Percentiles rank a stretch among this genome's conserved stretches.
These are phyloP conservation scores for Crinitomyces ghanaensis DNA, from an alignment of 805 yeast genomes.

Conservation along the genomic window DNA sequence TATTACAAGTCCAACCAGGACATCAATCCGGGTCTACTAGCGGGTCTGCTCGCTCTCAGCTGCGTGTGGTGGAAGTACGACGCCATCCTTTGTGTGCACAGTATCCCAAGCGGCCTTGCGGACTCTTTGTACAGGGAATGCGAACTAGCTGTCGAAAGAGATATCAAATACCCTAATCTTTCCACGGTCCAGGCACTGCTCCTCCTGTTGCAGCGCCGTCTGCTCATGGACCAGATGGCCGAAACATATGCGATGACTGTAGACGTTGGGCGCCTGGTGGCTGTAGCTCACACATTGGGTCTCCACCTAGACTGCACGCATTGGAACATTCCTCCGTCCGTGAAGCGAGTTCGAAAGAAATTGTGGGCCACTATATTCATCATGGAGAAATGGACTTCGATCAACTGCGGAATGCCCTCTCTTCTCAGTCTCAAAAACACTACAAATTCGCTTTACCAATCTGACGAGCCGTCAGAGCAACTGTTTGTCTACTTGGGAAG, in stretches of 20 bases:
- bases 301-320: slow-evolving; percentile 25
- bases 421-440: slow-evolving; percentile 14
- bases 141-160: slow-evolving; percentile 20
- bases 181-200: slow-evolving; percentile 25
- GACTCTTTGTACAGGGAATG: slow-evolving; percentile 21
- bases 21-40: slow-evolving; percentile 23
- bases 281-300: slow-evolving; percentile 24
- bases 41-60: slow-evolving; percentile 26
- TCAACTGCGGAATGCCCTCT: slow-evolving; percentile 25
- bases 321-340: slow-evolving; percentile 26
- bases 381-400: slow-evolving; percentile 28
- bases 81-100: slow-evolving; percentile 21
- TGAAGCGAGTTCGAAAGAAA: slow-evolving; percentile 23
- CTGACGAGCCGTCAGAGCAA: slow-evolving; percentile 19
- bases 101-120: slow-evolving; percentile 20
- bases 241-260: slow-evolving; percentile 19
- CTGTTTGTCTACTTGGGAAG: slow-evolving; percentile 20
- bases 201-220: slow-evolving; percentile 23
- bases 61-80: slow-evolving; percentile 28
- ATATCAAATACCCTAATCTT: slow-evolving; percentile 21
- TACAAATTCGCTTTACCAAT: slow-evolving; percentile 13
- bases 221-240: slow-evolving; percentile 22
- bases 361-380: slow-evolving; percentile 27
- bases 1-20: slow-evolving; percentile 20
- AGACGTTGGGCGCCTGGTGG: slow-evolving; percentile 21